These are phyloP conservation scores for Crithidia acanthocephali DNA, from an alignment of 208 protist species.

Conservation along the genomic window DNA sequence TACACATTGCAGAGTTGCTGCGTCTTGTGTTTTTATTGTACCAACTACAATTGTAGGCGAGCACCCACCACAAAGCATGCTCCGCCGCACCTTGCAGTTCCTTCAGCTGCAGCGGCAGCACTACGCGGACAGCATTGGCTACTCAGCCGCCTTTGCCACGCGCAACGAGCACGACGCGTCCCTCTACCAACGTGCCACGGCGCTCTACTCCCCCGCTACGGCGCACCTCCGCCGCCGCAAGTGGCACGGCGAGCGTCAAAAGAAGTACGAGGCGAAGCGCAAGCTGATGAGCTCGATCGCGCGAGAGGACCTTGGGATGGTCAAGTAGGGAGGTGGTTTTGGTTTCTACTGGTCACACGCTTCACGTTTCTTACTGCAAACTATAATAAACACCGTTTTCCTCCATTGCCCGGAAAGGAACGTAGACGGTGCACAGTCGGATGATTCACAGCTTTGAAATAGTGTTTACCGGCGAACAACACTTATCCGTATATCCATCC, in stretches of 20 bases:
- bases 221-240: conserved; percentile 47
- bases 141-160: conserved; percentile 54
- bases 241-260: conserved; percentile 43
- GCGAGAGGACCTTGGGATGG: conserved; percentile 37
- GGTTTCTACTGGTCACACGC: no score
- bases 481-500: no score
- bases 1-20: not conserved
- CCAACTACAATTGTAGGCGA: not conserved
- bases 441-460: no score
- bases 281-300: conserved; percentile 32
- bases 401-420: no score
- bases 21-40: not conserved
- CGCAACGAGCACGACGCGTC: conserved; percentile 45
- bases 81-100: conserved; percentile 15
- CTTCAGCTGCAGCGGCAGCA: conserved; percentile 55
- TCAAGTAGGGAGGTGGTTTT: conserved; percentile 2
- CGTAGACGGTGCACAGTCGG: no score
- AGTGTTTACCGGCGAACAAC: no score
- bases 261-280: conserved; percentile 46
- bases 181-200: conserved; percentile 45
- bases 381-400: no score
- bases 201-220: conserved; percentile 59
- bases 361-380: no score
- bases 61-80: conserved; percentile 20
- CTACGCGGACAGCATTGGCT: conserved; percentile 47